Evolutionary conservation across 169 alveolate species (phyloP).

Genomic region (Babesia sp.): DNA sequence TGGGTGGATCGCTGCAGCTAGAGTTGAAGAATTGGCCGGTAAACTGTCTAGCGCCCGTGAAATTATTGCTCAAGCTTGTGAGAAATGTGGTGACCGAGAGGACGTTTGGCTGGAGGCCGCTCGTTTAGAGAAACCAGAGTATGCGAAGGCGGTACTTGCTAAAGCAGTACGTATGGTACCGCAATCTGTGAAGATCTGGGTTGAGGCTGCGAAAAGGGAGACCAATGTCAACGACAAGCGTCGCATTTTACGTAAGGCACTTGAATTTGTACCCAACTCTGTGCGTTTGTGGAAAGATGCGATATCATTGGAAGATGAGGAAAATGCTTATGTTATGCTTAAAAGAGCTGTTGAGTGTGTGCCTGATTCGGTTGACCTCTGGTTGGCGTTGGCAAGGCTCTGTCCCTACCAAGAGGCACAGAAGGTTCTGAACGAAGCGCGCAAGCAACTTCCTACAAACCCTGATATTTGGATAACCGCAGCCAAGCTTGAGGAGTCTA

Average conservation of each 20-base stretch:
- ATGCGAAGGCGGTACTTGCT: constrained; percentile 92
- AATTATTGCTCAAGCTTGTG: constrained; percentile 93
- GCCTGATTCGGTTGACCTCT: constrained; percentile 95
- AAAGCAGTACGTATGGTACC: constrained; percentile 88
- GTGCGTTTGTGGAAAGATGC: constrained; percentile 97
- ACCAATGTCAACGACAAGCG: constrained; percentile 84
- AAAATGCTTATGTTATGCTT: constrained; percentile 91
- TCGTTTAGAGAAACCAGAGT: constrained; percentile 92
- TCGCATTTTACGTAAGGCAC: constrained; percentile 90
- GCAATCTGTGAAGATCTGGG: constrained; percentile 92
- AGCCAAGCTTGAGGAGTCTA: constrained; percentile 95
- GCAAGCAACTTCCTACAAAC: constrained; percentile 93
- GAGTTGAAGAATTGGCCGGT: constrained; percentile 95
- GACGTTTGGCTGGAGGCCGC: constrained; percentile 99
- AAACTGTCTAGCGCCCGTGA: constrained; percentile 93
- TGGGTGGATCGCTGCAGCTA: constrained; percentile 99
- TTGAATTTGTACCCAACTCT: constrained; percentile 95
- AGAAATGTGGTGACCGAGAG: constrained; percentile 94
- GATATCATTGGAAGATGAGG: constrained; percentile 90
- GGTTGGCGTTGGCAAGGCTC: constrained; percentile 97
- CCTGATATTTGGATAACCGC: constrained; percentile 95
- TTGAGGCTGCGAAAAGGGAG: constrained; percentile 93
- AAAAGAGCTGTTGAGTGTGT: constrained; percentile 97
- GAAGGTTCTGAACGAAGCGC: constrained; percentile 94
- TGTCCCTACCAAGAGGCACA: constrained; percentile 96